phyloP scores from a whole-genome alignment of 1,284 basidiomycete species.

The Laetiporus sulphureus region DNA sequence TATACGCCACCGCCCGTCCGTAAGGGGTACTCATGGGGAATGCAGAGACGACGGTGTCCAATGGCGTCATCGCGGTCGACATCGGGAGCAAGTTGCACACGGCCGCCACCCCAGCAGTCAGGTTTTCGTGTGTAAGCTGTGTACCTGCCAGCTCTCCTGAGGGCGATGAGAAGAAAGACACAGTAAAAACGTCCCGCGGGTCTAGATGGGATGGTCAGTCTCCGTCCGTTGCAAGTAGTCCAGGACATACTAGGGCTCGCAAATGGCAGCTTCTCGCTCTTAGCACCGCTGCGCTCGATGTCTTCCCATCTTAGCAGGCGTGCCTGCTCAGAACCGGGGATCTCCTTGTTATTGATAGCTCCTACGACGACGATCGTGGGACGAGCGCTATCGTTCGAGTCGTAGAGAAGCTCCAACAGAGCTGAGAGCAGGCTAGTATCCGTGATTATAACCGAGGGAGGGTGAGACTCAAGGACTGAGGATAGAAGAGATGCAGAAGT shows the following conservation, averaged over 20 bases:
- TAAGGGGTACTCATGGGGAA: constrained; percentile 64
- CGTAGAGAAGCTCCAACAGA: constrained; percentile 62
- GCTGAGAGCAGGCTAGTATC: constrained; percentile 54
- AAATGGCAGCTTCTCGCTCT: constrained; percentile 37
- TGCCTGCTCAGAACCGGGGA: constrained; percentile 38
- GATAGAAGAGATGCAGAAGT: constrained; percentile 51
- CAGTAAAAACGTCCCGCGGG: constrained; percentile 55
- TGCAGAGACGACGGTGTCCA: constrained; percentile 71
- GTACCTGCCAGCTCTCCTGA: constrained; percentile 50
- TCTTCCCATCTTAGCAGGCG: constrained; percentile 57
- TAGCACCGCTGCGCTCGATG: constrained; percentile 54
- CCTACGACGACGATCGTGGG: constrained; percentile 66
- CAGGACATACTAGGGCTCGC: constrained; percentile 38
- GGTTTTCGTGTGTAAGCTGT: constrained; percentile 69
- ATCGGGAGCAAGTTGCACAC: constrained; percentile 59
- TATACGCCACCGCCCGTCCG: constrained; percentile 68
- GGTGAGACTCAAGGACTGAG: constrained; percentile 53
- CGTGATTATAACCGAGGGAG: constrained; percentile 64
- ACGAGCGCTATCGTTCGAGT: constrained; percentile 40
- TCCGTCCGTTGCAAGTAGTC: background rate
- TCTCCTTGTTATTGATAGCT: constrained; percentile 35
- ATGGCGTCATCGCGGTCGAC: constrained; percentile 49
- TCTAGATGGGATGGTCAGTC: constrained; percentile 32
- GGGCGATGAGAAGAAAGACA: constrained; percentile 53
- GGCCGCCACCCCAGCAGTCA: constrained; percentile 75